Percentiles rank a stretch among this genome's conserved stretches.
phyloP scores from a whole-genome alignment of 1,284 basidiomycete species.

The Melampsora americana region DNA sequence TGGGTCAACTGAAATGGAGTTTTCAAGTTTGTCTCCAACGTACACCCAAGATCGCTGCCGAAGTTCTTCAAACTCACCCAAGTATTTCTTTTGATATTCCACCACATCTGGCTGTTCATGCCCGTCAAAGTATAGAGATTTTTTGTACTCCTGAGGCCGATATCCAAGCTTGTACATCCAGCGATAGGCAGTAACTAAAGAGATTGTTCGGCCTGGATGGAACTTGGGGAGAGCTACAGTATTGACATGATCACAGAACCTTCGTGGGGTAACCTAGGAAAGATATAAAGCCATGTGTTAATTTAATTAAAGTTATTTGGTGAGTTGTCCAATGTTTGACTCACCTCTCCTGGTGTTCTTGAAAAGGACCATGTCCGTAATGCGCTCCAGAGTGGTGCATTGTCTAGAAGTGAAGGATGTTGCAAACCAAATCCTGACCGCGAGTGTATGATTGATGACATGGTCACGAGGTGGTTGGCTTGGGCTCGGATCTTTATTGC shows the following conservation, averaged over 20 bases:
- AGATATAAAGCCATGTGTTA: neutral
- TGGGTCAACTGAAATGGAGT: neutral
- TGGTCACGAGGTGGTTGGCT: constrained; percentile 6
- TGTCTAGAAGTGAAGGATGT: neutral
- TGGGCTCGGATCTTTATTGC: neutral
- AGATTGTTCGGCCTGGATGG: neutral
- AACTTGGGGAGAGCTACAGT: constrained; percentile 1
- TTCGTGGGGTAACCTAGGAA: neutral
- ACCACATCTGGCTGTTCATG: constrained; percentile 11
- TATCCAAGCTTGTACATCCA: constrained; percentile 21
- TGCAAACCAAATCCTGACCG: neutral
- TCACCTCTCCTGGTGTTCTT: constrained; percentile 4
- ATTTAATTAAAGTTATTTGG: neutral
- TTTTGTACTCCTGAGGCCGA: constrained; percentile 7
- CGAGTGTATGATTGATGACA: neutral
- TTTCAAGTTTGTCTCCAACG: neutral
- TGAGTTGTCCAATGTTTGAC: neutral
- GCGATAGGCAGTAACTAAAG: neutral
- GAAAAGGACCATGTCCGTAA: constrained; percentile 12
- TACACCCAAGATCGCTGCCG: neutral
- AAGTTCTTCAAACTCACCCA: neutral
- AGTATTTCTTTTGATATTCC: neutral
- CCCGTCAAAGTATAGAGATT: constrained; percentile 10
- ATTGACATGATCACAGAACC: neutral
- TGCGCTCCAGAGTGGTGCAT: neutral